These are phyloP conservation scores for Entamoeba invadens DNA, from an alignment of 208 protist species.

Conservation along the genomic window DNA sequence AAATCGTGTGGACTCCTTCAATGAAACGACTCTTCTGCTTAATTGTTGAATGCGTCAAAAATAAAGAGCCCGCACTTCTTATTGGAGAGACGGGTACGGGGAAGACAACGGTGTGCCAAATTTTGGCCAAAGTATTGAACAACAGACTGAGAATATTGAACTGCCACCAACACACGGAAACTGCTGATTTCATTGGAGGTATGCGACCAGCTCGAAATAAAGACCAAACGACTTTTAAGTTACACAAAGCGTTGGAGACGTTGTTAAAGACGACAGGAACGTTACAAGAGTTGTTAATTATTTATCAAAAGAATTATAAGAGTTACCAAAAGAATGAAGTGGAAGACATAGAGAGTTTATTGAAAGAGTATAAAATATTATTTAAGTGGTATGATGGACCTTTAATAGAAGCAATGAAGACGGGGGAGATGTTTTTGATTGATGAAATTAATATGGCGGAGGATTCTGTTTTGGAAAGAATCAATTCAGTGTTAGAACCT, in stretches of 20 bases:
- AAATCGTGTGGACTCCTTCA: slow-evolving; percentile 4
- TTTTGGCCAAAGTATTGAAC: slow-evolving; percentile 35
- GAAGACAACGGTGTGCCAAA: slow-evolving; percentile 90
- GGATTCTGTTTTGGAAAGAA: slow-evolving; percentile 94
- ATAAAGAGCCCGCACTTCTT: slow-evolving; percentile 75
- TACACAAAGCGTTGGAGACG: slow-evolving; percentile 18
- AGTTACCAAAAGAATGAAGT: neutral
- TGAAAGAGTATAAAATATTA: slow-evolving; percentile 37
- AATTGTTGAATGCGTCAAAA: neutral
- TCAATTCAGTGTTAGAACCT: slow-evolving; percentile 98
- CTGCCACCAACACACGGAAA: slow-evolving; percentile 98
- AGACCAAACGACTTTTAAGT: slow-evolving; percentile 30
- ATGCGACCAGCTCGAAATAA: slow-evolving; percentile 43
- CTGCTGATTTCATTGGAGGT: slow-evolving; percentile 82
- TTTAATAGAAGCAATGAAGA: slow-evolving; percentile 85
- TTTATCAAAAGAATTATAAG: too few relatives aligned
- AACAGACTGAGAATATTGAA: slow-evolving; percentile 80
- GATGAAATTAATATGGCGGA: slow-evolving; percentile 98
- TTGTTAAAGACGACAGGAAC: neutral
- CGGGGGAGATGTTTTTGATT: slow-evolving; percentile 88
- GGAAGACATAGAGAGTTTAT: neutral
- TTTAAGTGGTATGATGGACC: slow-evolving; percentile 97
- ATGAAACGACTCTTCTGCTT: neutral
- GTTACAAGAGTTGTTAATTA: slow-evolving; percentile 5
- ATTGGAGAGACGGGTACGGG: slow-evolving; percentile 94